These are phyloP conservation scores for Adansonia rubrostipa DNA, from an alignment of 441 rosid species.

Conservation along the genomic window DNA sequence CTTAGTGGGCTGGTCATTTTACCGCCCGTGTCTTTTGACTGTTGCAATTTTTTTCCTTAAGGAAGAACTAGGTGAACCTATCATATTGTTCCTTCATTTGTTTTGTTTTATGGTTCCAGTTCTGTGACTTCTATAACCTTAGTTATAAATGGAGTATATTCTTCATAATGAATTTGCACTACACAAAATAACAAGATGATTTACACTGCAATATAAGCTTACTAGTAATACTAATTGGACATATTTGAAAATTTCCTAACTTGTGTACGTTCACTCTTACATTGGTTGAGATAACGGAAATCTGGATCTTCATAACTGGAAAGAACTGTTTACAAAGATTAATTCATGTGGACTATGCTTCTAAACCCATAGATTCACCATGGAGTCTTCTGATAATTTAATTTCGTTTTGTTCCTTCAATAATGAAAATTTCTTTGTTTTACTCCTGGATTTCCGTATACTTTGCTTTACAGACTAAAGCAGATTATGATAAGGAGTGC, in stretches of 20 bases:
- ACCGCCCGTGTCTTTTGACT: neutral
- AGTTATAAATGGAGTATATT: neutral
- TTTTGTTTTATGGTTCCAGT: neutral
- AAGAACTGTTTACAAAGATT: neutral
- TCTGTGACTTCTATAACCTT: conserved; percentile 2
- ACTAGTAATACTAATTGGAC: neutral
- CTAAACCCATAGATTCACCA: neutral
- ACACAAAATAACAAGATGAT: neutral
- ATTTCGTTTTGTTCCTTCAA: conserved; percentile 9
- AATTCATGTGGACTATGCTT: neutral
- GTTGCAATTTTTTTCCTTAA: neutral
- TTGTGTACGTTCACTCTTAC: neutral
- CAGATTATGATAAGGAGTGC: conserved; percentile 91
- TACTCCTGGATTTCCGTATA: conserved; percentile 13
- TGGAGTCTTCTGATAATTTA: neutral
- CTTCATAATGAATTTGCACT: neutral
- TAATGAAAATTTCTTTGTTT: neutral
- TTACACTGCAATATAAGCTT: conserved; percentile 1
- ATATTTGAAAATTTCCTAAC: neutral
- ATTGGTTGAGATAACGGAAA: neutral
- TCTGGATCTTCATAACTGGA: neutral
- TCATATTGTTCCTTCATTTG: neutral
- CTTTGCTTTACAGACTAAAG: conserved; percentile 62
- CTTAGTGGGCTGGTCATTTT: neutral
- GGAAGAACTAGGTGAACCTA: neutral